Percentiles rank a stretch among this genome's conserved stretches.
phyloP scores from a whole-genome alignment of 176 grass and related monocot genomes.

The Triticum timopheevii region DNA sequence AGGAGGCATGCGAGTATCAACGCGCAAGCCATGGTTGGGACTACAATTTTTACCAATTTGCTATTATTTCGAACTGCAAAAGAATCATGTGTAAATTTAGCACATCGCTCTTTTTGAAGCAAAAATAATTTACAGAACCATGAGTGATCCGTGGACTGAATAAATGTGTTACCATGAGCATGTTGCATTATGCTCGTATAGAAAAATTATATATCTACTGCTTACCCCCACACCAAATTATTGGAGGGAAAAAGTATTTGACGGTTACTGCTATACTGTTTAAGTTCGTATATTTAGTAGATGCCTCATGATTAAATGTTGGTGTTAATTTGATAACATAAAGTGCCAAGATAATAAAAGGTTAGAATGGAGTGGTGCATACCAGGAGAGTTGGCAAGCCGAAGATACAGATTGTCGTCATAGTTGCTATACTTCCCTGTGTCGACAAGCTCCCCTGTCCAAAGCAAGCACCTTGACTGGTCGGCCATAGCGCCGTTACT shows the following conservation, averaged over 20 bases:
- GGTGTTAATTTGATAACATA: background rate
- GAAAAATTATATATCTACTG: background rate
- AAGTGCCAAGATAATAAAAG: background rate
- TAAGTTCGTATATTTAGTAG: background rate
- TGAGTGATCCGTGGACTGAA: background rate
- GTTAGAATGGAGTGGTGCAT: background rate
- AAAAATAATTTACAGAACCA: background rate
- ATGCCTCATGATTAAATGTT: background rate
- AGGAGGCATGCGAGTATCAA: background rate
- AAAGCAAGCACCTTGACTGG: slow-evolving; percentile 36
- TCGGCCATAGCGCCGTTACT: background rate
- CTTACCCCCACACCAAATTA: background rate
- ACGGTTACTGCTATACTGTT: background rate
- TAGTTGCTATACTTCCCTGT: background rate
- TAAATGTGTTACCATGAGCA: background rate
- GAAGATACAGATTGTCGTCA: slow-evolving; percentile 41
- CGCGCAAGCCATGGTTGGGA: background rate
- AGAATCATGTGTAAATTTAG: background rate
- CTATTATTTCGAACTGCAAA: slow-evolving; percentile 1
- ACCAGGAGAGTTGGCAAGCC: slow-evolving; percentile 37
- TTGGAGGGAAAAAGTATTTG: background rate
- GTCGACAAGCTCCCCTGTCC: slow-evolving; percentile 41
- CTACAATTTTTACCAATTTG: background rate
- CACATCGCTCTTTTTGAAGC: background rate
- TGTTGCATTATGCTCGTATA: background rate